Base-by-base conservation (phyloP, 768 basidiomycete genomes). In the Agaricus blazei region DNA sequence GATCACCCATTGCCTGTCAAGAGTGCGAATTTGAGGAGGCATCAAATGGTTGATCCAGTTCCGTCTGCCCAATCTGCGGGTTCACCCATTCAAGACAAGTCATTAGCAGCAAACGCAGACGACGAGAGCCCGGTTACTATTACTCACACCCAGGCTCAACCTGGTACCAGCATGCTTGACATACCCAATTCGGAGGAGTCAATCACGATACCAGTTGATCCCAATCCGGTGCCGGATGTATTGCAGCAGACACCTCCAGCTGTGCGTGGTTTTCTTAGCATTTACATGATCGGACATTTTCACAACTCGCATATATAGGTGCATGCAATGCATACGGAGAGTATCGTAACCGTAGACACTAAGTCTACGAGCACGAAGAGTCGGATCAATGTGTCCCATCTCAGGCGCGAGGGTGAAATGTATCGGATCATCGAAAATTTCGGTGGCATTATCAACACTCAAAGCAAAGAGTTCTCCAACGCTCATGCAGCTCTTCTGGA, bases 361-460 rank as follows among this genome's bases (percentile, higher is more conserved):
- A 36, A 48, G 45, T 51, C 51, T 31, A 54, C 44, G 26, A 37
- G 42, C 27, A 26, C 58, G 26, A 58, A 61, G 24, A 58, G 70
- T 28, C 80, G 77, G 58, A 73, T 82, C 47, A 94, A 93, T 60
- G 81, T 93, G 26, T 89, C 91, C 14, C 78, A 86, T 55, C 72
- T 90, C 41, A 82, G 89, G 3, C 82, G 92, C 23, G 90, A 93
- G 71, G 90, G 88, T 58, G 92, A 94, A 67, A 67, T 93, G 47
- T 64, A 84, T 52, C 82, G 80, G 29, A 77, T 89, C 23, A 68
- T 93, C n/a, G 77, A 83, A 54, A 76, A 72, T 24, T 69, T 79
- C 50, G 86, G 86, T 6, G 92, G 91, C 0, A 80, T 92, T 41
- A 70, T 79, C 44, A 85, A 86, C 61, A 72, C 80, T 11, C 80